Conservation (phyloP, 83 land plant genomes). For the Picea abies region DNA sequence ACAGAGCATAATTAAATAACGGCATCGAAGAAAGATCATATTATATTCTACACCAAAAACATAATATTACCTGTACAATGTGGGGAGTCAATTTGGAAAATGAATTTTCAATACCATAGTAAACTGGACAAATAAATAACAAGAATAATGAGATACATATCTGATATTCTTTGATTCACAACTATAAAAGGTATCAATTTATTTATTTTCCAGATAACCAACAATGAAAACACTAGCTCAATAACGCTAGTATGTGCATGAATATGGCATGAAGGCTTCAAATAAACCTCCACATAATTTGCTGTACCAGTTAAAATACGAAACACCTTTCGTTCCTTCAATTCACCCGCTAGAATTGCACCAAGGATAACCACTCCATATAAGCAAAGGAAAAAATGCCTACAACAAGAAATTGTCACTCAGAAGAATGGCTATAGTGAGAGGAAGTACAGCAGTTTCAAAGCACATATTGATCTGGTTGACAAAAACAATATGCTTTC, state of each 20-base stretch:
- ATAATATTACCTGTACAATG: constrained; percentile 58
- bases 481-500: neutral
- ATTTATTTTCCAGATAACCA: neutral
- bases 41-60: neutral
- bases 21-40: neutral
- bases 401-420: constrained; percentile 19
- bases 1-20: neutral
- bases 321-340: constrained; percentile 56
- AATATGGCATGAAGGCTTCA: neutral
- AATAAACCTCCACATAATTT: constrained; percentile 1
- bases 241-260: neutral
- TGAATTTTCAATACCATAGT: constrained; percentile 71
- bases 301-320: constrained; percentile 65
- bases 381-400: constrained; percentile 79
- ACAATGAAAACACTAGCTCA: neutral
- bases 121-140: constrained; percentile 48
- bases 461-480: neutral
- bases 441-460: neutral
- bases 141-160: constrained; percentile 8
- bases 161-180: neutral
- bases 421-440: neutral
- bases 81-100: constrained; percentile 57
- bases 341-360: constrained; percentile 72
- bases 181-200: neutral
- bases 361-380: constrained; percentile 67